Percentiles rank a stretch among this genome's conserved stretches.
These are phyloP conservation scores for Primulina eburnea DNA, from an alignment of 257 asterid species.

Conservation along the genomic window DNA sequence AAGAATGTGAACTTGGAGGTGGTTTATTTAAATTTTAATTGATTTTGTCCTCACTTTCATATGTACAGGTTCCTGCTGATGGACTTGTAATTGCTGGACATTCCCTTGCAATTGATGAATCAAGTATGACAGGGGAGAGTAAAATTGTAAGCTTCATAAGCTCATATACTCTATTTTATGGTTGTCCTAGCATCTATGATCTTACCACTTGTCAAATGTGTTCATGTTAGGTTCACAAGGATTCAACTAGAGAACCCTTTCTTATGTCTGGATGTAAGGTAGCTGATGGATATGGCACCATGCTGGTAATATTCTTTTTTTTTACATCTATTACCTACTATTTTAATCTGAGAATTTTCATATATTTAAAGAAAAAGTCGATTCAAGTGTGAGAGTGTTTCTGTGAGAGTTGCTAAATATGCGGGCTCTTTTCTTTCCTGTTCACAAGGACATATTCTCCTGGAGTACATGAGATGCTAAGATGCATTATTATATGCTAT, in stretches of 20 bases:
- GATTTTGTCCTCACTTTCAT: constrained; percentile 23
- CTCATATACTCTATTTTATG: constrained; percentile 14
- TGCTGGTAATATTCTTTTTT: constrained; percentile 66
- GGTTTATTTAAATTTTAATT: constrained; percentile 14
- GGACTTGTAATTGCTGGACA: constrained; percentile 77
- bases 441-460: not conserved
- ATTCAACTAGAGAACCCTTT: constrained; percentile 70
- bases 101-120: constrained; percentile 88
- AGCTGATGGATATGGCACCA: constrained; percentile 93
- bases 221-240: constrained; percentile 70
- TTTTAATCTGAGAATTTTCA: constrained; percentile 9
- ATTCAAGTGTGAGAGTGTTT: constrained; percentile 1
- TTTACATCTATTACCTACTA: constrained; percentile 16
- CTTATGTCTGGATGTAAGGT: constrained; percentile 98
- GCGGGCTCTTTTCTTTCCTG: not conserved
- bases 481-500: not conserved
- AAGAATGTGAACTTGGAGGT: not conserved
- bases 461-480: not conserved
- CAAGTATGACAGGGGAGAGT: constrained; percentile 99
- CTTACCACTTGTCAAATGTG: constrained; percentile 21
- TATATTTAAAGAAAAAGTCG: not conserved
- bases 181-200: constrained; percentile 15
- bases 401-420: not conserved
- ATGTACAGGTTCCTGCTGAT: constrained; percentile 84
- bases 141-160: constrained; percentile 62